Evolutionary conservation across 1,284 basidiomycete species (phyloP).

Genomic region (Microstroma glucosiphilum): DNA sequence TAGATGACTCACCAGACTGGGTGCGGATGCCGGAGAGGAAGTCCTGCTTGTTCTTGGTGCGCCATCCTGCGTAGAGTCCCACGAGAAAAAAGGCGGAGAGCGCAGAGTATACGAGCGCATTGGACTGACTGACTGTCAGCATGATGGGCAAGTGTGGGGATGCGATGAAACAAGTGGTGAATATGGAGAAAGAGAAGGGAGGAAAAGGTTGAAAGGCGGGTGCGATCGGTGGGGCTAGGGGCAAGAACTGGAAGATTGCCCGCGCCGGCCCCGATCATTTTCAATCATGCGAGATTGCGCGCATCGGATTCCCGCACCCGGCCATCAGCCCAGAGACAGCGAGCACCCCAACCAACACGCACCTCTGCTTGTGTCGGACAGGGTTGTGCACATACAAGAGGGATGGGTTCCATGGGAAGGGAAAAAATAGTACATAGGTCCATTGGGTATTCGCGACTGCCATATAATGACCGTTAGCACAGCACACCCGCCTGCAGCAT

Average conservation of each 20-base stretch:
- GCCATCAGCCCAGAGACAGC: too few relatives aligned
- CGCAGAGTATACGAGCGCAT: constrained; percentile 48
- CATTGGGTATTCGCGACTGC: too few relatives aligned
- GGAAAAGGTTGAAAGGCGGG: neutral
- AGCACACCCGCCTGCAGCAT: too few relatives aligned
- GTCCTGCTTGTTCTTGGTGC: constrained; percentile 40
- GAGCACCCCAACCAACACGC: too few relatives aligned
- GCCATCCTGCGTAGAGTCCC: constrained; percentile 47
- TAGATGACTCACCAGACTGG: constrained; percentile 36
- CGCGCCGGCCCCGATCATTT: too few relatives aligned
- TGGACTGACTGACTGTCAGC: constrained; percentile 33
- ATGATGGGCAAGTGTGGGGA: constrained; percentile 10
- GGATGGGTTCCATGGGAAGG: too few relatives aligned
- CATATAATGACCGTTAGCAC: too few relatives aligned
- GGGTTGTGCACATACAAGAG: too few relatives aligned
- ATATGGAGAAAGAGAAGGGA: neutral
- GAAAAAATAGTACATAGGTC: too few relatives aligned
- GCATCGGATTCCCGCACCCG: too few relatives aligned
- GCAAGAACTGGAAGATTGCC: neutral
- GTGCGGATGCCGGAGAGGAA: constrained; percentile 48
- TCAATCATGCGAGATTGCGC: too few relatives aligned
- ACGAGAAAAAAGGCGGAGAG: constrained; percentile 47
- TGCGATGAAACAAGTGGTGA: neutral
- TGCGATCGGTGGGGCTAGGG: neutral
- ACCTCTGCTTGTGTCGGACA: too few relatives aligned